phyloP scores from a whole-genome alignment of 371 early-diverging fungal species.

The Mortierella sp. region DNA sequence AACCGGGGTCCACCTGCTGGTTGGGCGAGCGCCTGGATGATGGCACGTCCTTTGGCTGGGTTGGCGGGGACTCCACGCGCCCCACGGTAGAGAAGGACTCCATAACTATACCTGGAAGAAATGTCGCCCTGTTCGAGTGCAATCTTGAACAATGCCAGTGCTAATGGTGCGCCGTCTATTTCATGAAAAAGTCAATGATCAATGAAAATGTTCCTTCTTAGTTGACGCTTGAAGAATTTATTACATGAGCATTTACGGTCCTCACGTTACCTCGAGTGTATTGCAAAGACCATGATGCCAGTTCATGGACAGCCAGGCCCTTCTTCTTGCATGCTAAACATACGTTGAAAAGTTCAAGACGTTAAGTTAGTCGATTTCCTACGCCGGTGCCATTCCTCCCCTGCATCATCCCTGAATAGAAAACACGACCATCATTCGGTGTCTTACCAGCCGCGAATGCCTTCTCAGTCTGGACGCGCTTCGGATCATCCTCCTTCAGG shows the following conservation, averaged over 20 bases:
- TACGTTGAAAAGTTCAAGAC: neutral
- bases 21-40: slow-evolving; percentile 31
- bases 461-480: slow-evolving; percentile 35
- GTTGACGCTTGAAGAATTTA: neutral
- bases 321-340: slow-evolving; percentile 36
- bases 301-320: slow-evolving; percentile 3
- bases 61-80: slow-evolving; percentile 42
- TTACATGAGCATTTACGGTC: neutral
- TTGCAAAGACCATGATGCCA: slow-evolving; percentile 29
- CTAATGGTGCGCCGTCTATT: slow-evolving; percentile 42
- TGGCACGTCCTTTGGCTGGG: slow-evolving; percentile 30
- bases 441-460: slow-evolving; percentile 27
- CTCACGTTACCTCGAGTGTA: slow-evolving; percentile 38
- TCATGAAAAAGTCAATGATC: neutral
- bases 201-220: neutral
- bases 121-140: slow-evolving; percentile 34
- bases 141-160: slow-evolving; percentile 35
- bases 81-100: slow-evolving; percentile 44
- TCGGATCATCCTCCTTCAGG: slow-evolving; percentile 29
- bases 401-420: neutral
- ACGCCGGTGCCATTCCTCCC: neutral
- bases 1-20: neutral
- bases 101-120: slow-evolving; percentile 37
- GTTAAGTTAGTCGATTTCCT: no score
- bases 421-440: neutral